A percentile compares a stretch with the other conserved stretches of the same genome.
These are phyloP conservation scores for Suhomyces taliae DNA, from an alignment of 1,139 yeast species.

Conservation along the genomic window DNA sequence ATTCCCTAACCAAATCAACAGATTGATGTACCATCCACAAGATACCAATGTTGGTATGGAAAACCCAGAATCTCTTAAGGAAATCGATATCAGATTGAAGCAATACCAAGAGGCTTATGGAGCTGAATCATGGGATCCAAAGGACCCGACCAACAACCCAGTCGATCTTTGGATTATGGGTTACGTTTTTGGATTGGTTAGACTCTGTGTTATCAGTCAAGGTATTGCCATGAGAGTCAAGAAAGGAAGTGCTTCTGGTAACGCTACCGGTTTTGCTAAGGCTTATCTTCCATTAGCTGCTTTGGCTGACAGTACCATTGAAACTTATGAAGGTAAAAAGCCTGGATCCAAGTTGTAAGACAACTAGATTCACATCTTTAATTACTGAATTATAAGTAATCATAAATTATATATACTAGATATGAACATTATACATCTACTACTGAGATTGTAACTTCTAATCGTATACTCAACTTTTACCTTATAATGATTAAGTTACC, in stretches of 20 bases:
- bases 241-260: constrained; percentile 59
- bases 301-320: constrained; percentile 26
- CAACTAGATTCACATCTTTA: too few relatives aligned
- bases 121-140: constrained; percentile 32
- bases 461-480: too few relatives aligned
- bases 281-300: constrained; percentile 47
- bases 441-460: too few relatives aligned
- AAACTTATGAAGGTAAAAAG: constrained; percentile 5
- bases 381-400: too few relatives aligned
- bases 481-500: too few relatives aligned
- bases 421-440: too few relatives aligned
- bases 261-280: constrained; percentile 47
- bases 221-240: constrained; percentile 66
- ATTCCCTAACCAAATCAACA: constrained; percentile 40
- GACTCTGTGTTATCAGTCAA: constrained; percentile 63
- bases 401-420: too few relatives aligned
- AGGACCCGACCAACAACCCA: constrained; percentile 41
- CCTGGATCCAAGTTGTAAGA: constrained; percentile 9
- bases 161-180: constrained; percentile 54
- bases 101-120: constrained; percentile 32
- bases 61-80: constrained; percentile 26
- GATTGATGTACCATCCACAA: constrained; percentile 29
- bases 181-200: constrained; percentile 56
- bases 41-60: constrained; percentile 40
- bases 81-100: constrained; percentile 26